Evolutionary conservation across 2,329 filamentous ascomycete genomes (phyloP).

Genomic region (Pseudogymnoascus sp.): DNA sequence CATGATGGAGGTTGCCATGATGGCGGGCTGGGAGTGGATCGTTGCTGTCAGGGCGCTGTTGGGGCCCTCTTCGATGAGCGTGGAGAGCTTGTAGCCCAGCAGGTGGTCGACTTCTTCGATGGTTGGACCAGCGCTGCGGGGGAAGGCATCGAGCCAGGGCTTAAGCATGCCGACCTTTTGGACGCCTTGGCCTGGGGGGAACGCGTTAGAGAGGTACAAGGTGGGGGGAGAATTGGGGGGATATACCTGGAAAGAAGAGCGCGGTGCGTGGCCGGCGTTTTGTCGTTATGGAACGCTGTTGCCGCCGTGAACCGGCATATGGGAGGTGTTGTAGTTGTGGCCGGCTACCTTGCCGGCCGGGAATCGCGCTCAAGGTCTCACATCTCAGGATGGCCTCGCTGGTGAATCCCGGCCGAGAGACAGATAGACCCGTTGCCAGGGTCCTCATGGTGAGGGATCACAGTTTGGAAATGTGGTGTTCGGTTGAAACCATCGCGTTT

Average conservation of each 20-base stretch:
- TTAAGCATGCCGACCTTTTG: constrained; percentile 82
- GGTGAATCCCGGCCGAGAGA: background rate
- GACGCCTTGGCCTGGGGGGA: constrained; percentile 66
- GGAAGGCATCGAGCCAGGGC: constrained; percentile 83
- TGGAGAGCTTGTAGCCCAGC: constrained; percentile 67
- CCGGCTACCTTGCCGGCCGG: background rate
- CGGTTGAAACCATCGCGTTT: background rate
- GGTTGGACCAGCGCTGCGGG: constrained; percentile 65
- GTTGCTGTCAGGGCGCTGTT: constrained; percentile 72
- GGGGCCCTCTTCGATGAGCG: constrained; percentile 72
- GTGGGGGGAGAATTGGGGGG: background rate
- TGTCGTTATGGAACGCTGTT: background rate
- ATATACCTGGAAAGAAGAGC: constrained; percentile 39
- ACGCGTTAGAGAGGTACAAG: constrained; percentile 13
- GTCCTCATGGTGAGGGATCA: constrained; percentile 4
- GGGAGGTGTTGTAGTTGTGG: background rate
- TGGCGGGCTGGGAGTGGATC: constrained; percentile 85
- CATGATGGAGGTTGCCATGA: constrained; percentile 89
- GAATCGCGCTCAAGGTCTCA: constrained; percentile 3
- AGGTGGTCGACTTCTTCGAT: constrained; percentile 78
- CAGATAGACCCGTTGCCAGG: constrained; percentile 1
- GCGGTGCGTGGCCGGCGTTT: constrained; percentile 29
- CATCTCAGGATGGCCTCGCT: background rate
- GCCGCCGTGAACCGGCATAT: background rate
- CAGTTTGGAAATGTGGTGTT: constrained; percentile 1